Evolutionary conservation across 441 rosid species (phyloP).

Genomic region (Kokia cookei): DNA sequence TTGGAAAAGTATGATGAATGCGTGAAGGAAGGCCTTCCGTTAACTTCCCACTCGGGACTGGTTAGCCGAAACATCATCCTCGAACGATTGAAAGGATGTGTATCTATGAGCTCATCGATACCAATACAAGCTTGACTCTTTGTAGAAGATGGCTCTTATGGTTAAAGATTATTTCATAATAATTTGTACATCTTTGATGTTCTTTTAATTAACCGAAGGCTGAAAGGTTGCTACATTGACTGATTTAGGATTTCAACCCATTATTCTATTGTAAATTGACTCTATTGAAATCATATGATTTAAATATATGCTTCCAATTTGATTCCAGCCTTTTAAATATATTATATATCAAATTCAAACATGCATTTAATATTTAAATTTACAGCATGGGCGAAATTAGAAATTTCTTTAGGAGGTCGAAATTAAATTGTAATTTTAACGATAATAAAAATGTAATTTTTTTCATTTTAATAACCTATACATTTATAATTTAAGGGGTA

Average conservation of each 20-base stretch:
- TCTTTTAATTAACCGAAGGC: slow-evolving; percentile 8
- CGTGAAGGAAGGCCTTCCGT: slow-evolving; percentile 82
- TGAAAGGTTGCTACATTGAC: neutral
- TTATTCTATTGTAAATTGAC: neutral
- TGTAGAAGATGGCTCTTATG: slow-evolving; percentile 3
- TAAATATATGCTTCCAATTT: no score
- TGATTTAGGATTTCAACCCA: neutral
- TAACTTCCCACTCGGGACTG: slow-evolving; percentile 63
- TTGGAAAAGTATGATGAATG: slow-evolving; percentile 83
- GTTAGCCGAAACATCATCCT: slow-evolving; percentile 57
- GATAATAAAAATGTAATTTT: no score
- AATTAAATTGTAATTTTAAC: no score
- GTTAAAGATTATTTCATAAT: slow-evolving; percentile 8
- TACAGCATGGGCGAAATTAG: no score
- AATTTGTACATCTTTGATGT: slow-evolving; percentile 21
- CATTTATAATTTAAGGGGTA: no score
- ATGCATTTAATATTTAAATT: no score
- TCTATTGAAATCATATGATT: neutral
- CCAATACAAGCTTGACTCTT: slow-evolving; percentile 69
- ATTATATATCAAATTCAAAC: no score
- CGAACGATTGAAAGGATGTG: slow-evolving; percentile 71
- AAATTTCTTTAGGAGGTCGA: no score
- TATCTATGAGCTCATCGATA: slow-evolving; percentile 59
- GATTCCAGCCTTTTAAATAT: no score
- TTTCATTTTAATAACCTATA: no score